phyloP scores from a whole-genome alignment of 108 stramenopile genomes.

The Skeletonema marinoi region DNA sequence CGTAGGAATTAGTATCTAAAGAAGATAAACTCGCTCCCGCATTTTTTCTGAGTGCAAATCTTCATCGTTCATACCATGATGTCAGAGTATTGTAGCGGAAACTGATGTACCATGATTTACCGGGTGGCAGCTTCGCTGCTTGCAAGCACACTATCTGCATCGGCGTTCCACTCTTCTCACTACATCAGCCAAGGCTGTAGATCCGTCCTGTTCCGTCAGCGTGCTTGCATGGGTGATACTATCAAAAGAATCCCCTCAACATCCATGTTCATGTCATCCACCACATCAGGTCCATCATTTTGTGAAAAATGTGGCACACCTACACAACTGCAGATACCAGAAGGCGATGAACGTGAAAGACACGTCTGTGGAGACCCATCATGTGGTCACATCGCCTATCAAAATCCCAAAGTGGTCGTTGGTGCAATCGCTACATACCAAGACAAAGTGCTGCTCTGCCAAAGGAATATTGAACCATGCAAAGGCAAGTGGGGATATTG shows the following conservation, averaged over 20 bases:
- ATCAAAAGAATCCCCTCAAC: neutral
- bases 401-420: constrained; percentile 42
- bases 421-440: constrained; percentile 38
- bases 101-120: constrained; percentile 3
- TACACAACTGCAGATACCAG: constrained; percentile 25
- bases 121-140: constrained; percentile 11
- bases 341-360: constrained; percentile 47
- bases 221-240: neutral
- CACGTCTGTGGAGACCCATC: constrained; percentile 22
- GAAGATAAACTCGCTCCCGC: too few species aligned
- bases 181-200: neutral
- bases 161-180: constrained; percentile 15
- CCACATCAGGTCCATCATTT: constrained; percentile 18
- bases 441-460: constrained; percentile 36
- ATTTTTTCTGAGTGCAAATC: too few species aligned
- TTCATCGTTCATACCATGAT: too few species aligned
- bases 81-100: too few species aligned
- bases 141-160: neutral
- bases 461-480: constrained; percentile 50
- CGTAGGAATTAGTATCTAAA: too few species aligned
- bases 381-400: constrained; percentile 33
- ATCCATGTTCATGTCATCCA: neutral
- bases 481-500: constrained; percentile 51
- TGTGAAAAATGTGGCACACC: constrained; percentile 47
- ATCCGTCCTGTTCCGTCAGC: neutral